Conservation (phyloP, 306 rosid genomes). For the Betula pendula region DNA sequence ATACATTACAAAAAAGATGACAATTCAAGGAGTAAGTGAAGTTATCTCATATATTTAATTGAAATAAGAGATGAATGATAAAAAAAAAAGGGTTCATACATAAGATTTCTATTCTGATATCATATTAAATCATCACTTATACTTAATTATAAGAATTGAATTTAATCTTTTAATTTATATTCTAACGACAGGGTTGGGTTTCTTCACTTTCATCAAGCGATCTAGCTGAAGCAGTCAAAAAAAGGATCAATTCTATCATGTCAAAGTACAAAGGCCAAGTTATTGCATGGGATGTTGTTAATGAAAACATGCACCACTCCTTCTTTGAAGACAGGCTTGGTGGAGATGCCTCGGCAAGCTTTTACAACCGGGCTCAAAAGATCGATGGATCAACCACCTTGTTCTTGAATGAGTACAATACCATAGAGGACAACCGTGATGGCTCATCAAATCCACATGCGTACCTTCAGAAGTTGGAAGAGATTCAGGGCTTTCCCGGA, state of each 20-base stretch:
- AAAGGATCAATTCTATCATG: slow-evolving; percentile 48
- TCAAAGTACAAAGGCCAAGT: slow-evolving; percentile 55
- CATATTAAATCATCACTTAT: too few relatives aligned
- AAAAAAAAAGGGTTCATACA: too few relatives aligned
- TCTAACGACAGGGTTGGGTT: slow-evolving; percentile 39
- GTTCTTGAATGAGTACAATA: slow-evolving; percentile 70
- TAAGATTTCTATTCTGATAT: too few relatives aligned
- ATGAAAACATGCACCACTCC: slow-evolving; percentile 62
- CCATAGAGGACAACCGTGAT: slow-evolving; percentile 61
- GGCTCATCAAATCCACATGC: slow-evolving; percentile 33
- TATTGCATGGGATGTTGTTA: slow-evolving; percentile 78
- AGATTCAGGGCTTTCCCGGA: slow-evolving; percentile 38
- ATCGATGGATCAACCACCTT: slow-evolving; percentile 44
- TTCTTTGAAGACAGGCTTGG: slow-evolving; percentile 60
- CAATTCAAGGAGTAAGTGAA: too few relatives aligned
- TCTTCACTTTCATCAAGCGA: slow-evolving; percentile 34
- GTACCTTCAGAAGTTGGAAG: slow-evolving; percentile 50
- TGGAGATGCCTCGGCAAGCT: slow-evolving; percentile 22
- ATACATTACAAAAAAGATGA: too few relatives aligned
- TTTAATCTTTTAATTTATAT: too few relatives aligned
- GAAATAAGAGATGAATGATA: too few relatives aligned
- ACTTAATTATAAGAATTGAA: too few relatives aligned
- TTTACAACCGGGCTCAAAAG: slow-evolving; percentile 39
- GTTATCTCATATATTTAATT: too few relatives aligned
- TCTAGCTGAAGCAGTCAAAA: slow-evolving; percentile 36